Evolutionary conservation across 768 basidiomycete species (phyloP), one percentile per base, ranked within the genome.

Genomic region (Naganishia vaughanmartiniae): DNA sequence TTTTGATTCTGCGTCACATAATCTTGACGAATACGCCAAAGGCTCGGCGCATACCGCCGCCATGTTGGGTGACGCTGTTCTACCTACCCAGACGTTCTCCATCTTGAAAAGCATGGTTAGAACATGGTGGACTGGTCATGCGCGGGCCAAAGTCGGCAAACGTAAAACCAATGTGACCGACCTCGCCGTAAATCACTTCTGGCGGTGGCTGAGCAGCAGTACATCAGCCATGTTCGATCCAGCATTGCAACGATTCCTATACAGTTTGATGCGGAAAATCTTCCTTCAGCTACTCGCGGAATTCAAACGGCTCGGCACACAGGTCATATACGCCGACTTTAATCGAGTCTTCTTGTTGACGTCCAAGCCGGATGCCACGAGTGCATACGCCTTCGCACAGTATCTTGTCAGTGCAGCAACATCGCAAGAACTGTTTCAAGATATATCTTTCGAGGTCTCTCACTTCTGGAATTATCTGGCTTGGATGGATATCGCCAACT

Each of bases 261-360:
- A 94, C 74, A 91, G 93, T 17, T 86, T 98, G 56, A 99, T 99
- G 96, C 88, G 91, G 71, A 98, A 99, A 84, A 93, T 91, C 0
- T 97, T 97, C 83, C 90, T 96, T 69, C 96, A 98, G 81, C 85
- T 99, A 73, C 85, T 98, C 26, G 94, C 95, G 17, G 96, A 99
- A 80, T 94, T 97, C 83, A 93, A 90, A 76, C 87, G 96, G 21
- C 85, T 99, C 0, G 96, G 96, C 0, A 94, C 93, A 0, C 88
- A 91, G 67, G 89, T 98, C 69, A 87, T 98, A 34, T 92, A 93
- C 73, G 95, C 94, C 30, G 93, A 98, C 80, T 93, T 98, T 80
- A 88, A 90, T 71, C 87, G 88, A 12, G 88, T 99, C 74, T 84
- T 96, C 54, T 87, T 99, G 42, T 88, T 94, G 15, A 99, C 96